Evolutionary conservation across 2,329 filamentous ascomycete genomes (phyloP), one percentile per base, ranked within the genome.

Genomic region (Pseudogymnoascus sp.): DNA sequence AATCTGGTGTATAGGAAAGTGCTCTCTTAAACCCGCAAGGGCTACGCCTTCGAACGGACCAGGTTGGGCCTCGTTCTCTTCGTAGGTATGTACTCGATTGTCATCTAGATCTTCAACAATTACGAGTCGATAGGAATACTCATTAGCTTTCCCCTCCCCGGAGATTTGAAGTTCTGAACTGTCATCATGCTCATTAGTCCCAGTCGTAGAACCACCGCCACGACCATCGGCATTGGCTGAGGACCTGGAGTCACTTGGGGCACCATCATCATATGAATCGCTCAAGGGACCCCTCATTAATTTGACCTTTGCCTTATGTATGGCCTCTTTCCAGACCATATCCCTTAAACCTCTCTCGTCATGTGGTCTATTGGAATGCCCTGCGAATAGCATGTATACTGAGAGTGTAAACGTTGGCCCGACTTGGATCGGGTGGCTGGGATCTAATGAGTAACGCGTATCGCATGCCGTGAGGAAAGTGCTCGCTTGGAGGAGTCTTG

Each of bases 351-450:
- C 65, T 7, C 69, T 66, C 41, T 66, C 61, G 43, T 67, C 64
- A 47, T 67, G 62, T 2, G 79, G 76, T 38, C 83, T 75, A 36
- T 67, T 77, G 3, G 86, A 78, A 73, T 97, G 92, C 1, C 91
- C 89, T 2, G 87, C 81, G 69, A 97, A 99, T 0, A 97, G 81
- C 92, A 97, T 97, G 74, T 97, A 99, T 67, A 97, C 77, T 0
- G 92, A 96, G 6, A 97, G 74, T 0, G 84, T 88, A 69, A 97
- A 97, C 0, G 86, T 84, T 0, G 93, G 92, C 0, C 94, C 94
- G 63, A 97, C 88, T 70, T 97, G 92, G 50, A 90, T 85, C 0
- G 87, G 81, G 8, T 78, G 75, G 0, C 77, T 80, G 5, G 86
- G 82, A 39, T 84, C 79, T 65, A 85, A 80, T 2, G 84, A 83